These are phyloP conservation scores for Novymonas esmeraldas DNA, from an alignment of 208 protist genomes.

Conservation along the genomic window DNA sequence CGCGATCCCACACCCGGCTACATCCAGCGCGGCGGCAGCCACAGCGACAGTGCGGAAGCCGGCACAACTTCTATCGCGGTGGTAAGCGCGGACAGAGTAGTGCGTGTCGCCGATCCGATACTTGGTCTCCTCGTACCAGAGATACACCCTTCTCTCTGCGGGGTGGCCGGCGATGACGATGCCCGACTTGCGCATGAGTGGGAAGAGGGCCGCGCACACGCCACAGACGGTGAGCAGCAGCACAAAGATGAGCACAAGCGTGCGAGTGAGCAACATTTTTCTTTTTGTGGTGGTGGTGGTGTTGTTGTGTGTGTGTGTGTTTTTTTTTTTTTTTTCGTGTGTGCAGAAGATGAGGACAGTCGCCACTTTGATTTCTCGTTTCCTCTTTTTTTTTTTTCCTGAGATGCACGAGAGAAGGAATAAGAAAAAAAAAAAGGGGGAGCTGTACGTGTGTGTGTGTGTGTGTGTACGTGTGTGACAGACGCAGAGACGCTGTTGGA, in stretches of 20 bases:
- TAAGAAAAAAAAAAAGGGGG: no score
- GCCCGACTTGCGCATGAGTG: slow-evolving; percentile 13
- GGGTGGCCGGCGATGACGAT: not conserved
- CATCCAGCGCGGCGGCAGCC: slow-evolving; percentile 11
- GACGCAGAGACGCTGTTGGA: no score
- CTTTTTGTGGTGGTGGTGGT: not conserved
- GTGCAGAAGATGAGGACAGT: no score
- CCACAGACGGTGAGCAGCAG: slow-evolving; percentile 20
- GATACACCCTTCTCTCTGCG: slow-evolving; percentile 6
- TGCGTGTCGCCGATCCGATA: not conserved
- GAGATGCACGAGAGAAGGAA: no score
- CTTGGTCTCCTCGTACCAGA: slow-evolving; percentile 29
- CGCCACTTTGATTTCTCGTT: no score
- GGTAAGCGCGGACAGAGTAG: slow-evolving; percentile 10
- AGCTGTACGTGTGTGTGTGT: no score
- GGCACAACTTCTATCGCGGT: slow-evolving; percentile 1
- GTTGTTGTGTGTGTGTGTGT: no score
- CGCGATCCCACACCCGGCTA: slow-evolving; percentile 17
- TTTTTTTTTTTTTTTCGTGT: no score
- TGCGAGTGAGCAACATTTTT: slow-evolving; percentile 15
- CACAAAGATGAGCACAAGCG: slow-evolving; percentile 24
- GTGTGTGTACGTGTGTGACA: no score
- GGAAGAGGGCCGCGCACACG: slow-evolving; percentile 31
- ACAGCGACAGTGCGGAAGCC: slow-evolving; percentile 2
- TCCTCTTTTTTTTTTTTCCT: slow-evolving; percentile 1